These are phyloP conservation scores for Cyclocybe aegerita DNA, from an alignment of 768 basidiomycete genomes.

Conservation along the genomic window DNA sequence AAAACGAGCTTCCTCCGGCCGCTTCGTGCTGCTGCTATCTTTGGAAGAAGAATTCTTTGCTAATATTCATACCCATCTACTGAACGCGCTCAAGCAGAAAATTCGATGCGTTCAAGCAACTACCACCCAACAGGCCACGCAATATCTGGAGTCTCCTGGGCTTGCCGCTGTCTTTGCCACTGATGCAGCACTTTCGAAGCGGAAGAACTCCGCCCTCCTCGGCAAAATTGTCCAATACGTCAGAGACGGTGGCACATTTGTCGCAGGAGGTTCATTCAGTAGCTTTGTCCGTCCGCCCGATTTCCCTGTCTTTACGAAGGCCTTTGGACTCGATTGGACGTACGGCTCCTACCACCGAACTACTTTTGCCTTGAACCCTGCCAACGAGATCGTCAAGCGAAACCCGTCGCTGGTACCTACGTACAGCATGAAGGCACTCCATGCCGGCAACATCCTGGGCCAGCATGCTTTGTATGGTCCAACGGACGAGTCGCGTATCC, in stretches of 20 bases:
- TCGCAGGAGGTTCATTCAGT: slow-evolving; percentile 35
- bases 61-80: slow-evolving; percentile 23
- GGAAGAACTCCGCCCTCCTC: slow-evolving; percentile 20
- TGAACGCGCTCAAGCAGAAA: slow-evolving; percentile 24
- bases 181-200: slow-evolving; percentile 31
- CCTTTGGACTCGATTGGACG: slow-evolving; percentile 33
- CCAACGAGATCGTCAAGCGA: slow-evolving; percentile 24
- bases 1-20: background rate
- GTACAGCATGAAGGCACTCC: slow-evolving; percentile 44
- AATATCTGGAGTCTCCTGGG: slow-evolving; percentile 23
- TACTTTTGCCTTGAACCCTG: slow-evolving; percentile 32
- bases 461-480: slow-evolving; percentile 32
- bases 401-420: slow-evolving; percentile 26
- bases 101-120: slow-evolving; percentile 18
- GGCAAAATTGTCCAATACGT: slow-evolving; percentile 34
- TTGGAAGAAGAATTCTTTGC: slow-evolving; percentile 23
- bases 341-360: slow-evolving; percentile 38
- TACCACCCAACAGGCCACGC: slow-evolving; percentile 17
- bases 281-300: slow-evolving; percentile 19
- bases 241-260: slow-evolving; percentile 35
- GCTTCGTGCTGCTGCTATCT: slow-evolving; percentile 30
- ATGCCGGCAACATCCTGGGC: slow-evolving; percentile 28
- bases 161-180: slow-evolving; percentile 33
- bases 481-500: slow-evolving; percentile 19
- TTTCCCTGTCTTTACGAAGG: slow-evolving; percentile 27